These are phyloP conservation scores for Fusarium chuoi DNA, from an alignment of 2,329 filamentous ascomycete genomes.

Conservation along the genomic window DNA sequence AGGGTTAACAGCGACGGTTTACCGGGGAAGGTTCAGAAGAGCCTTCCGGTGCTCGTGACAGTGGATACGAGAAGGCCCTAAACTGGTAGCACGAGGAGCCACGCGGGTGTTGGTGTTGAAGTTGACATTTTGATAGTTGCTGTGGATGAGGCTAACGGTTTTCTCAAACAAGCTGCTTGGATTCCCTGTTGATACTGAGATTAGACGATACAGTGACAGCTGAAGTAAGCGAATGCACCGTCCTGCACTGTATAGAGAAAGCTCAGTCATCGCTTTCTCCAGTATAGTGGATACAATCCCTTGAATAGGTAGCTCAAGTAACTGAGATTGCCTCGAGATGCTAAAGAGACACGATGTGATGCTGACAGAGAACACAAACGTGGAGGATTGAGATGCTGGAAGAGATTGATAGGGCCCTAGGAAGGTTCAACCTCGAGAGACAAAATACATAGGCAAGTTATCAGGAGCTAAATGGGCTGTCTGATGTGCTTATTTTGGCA, in stretches of 20 bases:
- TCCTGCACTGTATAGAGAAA: slow-evolving; percentile 6
- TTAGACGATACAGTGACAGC: slow-evolving; percentile 21
- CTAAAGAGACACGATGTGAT: slow-evolving; percentile 14
- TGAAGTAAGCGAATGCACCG: slow-evolving; percentile 22
- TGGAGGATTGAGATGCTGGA: slow-evolving; percentile 31
- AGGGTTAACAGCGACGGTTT: slow-evolving; percentile 30
- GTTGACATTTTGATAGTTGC: slow-evolving; percentile 19
- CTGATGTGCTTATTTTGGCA: not conserved
- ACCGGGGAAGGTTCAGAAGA: slow-evolving; percentile 14
- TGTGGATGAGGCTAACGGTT: slow-evolving; percentile 26
- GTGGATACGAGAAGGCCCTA: slow-evolving; percentile 35
- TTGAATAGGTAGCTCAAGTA: slow-evolving; percentile 1
- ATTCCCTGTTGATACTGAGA: slow-evolving; percentile 32
- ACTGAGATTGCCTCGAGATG: slow-evolving; percentile 16
- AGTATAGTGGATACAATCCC: slow-evolving; percentile 17
- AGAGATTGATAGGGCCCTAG: not conserved
- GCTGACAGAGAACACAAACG: slow-evolving; percentile 10
- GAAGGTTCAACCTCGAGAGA: not conserved
- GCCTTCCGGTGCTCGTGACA: slow-evolving; percentile 20
- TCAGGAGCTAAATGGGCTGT: no score
- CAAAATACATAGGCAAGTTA: not conserved
- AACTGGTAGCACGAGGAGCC: slow-evolving; percentile 11
- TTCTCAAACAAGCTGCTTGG: slow-evolving; percentile 34
- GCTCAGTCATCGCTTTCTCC: not conserved
- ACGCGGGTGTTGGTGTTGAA: slow-evolving; percentile 11